Conservation (phyloP, 2,329 filamentous ascomycete species). For the Cucurbitaria berberidis region DNA sequence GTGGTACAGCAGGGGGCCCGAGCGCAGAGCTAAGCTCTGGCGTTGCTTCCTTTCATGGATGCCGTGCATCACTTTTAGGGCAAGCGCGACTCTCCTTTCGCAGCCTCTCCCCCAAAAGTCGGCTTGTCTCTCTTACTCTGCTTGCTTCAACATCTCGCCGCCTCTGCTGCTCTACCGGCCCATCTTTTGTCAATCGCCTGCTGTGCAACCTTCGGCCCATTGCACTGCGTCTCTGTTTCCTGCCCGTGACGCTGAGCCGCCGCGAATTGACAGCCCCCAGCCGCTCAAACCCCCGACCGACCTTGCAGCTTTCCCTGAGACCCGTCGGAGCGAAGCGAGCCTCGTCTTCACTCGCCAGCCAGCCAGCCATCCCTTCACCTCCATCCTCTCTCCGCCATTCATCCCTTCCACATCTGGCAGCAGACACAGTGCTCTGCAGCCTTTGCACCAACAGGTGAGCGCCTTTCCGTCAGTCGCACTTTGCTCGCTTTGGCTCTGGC, state of each 20-base stretch:
- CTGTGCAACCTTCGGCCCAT: slow-evolving; percentile 28
- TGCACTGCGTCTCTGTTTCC: slow-evolving; percentile 28
- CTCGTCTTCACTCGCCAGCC: slow-evolving; percentile 32
- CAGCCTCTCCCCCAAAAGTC: slow-evolving; percentile 23
- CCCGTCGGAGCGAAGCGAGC: slow-evolving; percentile 38
- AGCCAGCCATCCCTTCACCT: slow-evolving; percentile 39
- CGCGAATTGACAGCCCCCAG: slow-evolving; percentile 21
- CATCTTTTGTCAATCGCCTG: slow-evolving; percentile 24
- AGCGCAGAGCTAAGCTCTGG: slow-evolving; percentile 21
- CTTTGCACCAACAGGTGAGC: slow-evolving; percentile 42
- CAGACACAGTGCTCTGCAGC: slow-evolving; percentile 1
- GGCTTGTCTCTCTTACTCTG: slow-evolving; percentile 15
- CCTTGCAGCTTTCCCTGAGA: slow-evolving; percentile 38
- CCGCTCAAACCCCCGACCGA: slow-evolving; percentile 33
- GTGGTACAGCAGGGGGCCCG: slow-evolving; percentile 26
- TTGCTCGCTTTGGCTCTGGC: slow-evolving; percentile 15
- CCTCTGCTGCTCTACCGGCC: slow-evolving; percentile 16
- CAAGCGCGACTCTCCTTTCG: slow-evolving; percentile 33
- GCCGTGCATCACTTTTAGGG: slow-evolving; percentile 11
- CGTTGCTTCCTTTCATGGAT: slow-evolving; percentile 25
- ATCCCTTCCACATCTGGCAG: slow-evolving; percentile 10
- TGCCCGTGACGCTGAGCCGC: slow-evolving; percentile 31
- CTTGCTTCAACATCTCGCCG: slow-evolving; percentile 14
- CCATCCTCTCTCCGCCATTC: slow-evolving; percentile 9
- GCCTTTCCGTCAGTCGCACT: slow-evolving; percentile 9